phyloP scores from a whole-genome alignment of 2,329 filamentous ascomycete genomes.

The Chaetoscypha palmicola region DNA sequence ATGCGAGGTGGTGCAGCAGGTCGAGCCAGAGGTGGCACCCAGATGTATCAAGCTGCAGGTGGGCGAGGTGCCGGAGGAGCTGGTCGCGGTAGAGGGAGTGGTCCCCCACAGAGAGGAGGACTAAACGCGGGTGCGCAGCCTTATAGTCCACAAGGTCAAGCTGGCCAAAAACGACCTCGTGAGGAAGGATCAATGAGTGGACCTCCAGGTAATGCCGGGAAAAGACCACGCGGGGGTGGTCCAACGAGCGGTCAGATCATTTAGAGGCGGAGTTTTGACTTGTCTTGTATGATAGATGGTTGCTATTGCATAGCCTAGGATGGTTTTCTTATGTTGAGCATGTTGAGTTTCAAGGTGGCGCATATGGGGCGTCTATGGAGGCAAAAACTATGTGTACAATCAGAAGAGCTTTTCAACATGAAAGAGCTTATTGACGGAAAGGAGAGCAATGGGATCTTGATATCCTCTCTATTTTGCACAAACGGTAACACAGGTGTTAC shows the following conservation, averaged over 20 bases:
- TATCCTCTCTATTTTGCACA: too few species aligned
- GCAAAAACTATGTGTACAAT: too few species aligned
- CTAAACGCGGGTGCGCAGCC: constrained; percentile 28
- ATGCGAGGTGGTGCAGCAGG: constrained; percentile 23
- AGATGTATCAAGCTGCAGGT: constrained; percentile 18
- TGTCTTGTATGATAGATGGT: constrained; percentile 25
- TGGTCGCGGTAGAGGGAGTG: constrained; percentile 26
- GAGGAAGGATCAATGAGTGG: constrained; percentile 31
- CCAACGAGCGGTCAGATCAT: constrained; percentile 22
- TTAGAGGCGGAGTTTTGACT: constrained; percentile 3
- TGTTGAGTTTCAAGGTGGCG: constrained; percentile 8
- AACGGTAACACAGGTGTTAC: too few species aligned
- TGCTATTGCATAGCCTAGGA: constrained; percentile 21
- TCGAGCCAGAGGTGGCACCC: constrained; percentile 20
- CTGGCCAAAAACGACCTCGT: constrained; percentile 27
- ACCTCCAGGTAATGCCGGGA: constrained; percentile 33
- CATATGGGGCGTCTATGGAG: too few species aligned
- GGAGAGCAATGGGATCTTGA: too few species aligned
- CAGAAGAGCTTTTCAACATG: too few species aligned
- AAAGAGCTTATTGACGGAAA: too few species aligned
- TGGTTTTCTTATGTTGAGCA: constrained; percentile 22
- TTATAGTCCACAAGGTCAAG: constrained; percentile 25
- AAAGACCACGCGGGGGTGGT: constrained; percentile 39
- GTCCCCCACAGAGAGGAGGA: constrained; percentile 22
- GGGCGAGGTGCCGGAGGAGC: constrained; percentile 15